These are phyloP conservation scores for Bidens hawaiensis DNA, from an alignment of 140 eudicot species.

Conservation along the genomic window DNA sequence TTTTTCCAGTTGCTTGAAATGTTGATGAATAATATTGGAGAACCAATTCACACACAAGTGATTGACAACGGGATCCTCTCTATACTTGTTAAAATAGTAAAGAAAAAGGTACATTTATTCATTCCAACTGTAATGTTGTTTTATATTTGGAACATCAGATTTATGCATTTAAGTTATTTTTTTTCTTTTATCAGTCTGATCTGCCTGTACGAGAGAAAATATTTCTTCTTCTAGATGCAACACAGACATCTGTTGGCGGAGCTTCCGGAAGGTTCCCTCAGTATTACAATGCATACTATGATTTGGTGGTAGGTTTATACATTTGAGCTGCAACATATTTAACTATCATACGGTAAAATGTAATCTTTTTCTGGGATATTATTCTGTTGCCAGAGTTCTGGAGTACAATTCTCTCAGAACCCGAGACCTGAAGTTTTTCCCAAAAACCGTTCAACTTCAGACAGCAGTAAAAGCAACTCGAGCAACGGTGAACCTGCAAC, in stretches of 20 bases:
- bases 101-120: conserved; percentile 65
- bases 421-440: conserved; percentile 48
- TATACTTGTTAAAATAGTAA: conserved; percentile 81
- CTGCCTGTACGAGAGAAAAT: conserved; percentile 86
- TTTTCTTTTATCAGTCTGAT: conserved; percentile 36
- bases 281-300: conserved; percentile 89
- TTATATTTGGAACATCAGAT: neutral
- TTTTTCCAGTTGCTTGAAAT: conserved; percentile 73
- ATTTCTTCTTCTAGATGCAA: conserved; percentile 96
- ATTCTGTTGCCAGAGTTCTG: conserved; percentile 70
- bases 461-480: conserved; percentile 42
- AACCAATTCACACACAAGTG: conserved; percentile 91
- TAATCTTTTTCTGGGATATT: neutral
- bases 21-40: conserved; percentile 95
- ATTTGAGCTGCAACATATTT: neutral
- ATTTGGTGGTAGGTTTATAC: conserved; percentile 75
- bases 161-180: neutral
- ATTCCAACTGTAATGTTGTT: neutral
- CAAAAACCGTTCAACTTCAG: conserved; percentile 34
- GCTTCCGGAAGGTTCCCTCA: conserved; percentile 92
- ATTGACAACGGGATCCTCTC: conserved; percentile 75
- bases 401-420: conserved; percentile 77
- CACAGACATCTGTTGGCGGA: conserved; percentile 97
- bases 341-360: neutral
- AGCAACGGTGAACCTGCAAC: conserved; percentile 47